Percentiles rank a stretch among this genome's conserved stretches.
Conservation (phyloP, 331 rosid species). For the Cydonia oblonga region DNA sequence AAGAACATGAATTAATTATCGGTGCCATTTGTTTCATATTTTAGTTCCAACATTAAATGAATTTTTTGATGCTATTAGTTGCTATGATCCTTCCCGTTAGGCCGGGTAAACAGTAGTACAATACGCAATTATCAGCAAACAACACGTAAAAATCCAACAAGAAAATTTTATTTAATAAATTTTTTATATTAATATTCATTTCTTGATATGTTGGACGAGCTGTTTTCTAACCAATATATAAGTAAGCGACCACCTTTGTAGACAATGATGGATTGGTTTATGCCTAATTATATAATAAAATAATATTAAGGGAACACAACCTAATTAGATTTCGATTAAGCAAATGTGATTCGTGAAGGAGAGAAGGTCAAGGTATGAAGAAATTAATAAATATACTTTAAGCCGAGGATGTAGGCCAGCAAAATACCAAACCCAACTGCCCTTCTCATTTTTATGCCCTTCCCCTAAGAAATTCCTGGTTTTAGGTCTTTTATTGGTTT, state of each 20-base stretch:
- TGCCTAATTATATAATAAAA: background rate
- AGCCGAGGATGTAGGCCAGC: conserved; percentile 22
- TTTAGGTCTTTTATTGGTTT: conserved; percentile 19
- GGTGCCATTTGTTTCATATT: too few relatives aligned
- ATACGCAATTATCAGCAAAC: too few relatives aligned
- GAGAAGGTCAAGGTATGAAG: conserved; percentile 18
- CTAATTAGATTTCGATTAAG: background rate
- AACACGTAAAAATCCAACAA: background rate
- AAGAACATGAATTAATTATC: too few relatives aligned
- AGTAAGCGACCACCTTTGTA: background rate
- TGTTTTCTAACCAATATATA: conserved; percentile 3
- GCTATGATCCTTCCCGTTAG: background rate
- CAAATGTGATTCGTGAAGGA: too few relatives aligned
- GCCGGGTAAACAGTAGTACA: too few relatives aligned
- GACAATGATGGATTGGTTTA: conserved; percentile 8
- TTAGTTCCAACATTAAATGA: too few relatives aligned
- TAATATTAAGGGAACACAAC: background rate
- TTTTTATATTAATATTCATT: background rate
- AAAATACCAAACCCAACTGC: conserved; percentile 39
- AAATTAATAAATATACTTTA: conserved; percentile 6
- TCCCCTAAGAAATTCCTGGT: background rate
- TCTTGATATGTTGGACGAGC: conserved; percentile 10
- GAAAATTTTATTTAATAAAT: background rate
- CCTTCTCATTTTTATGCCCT: background rate
- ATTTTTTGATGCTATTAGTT: too few relatives aligned